phyloP scores from a whole-genome alignment of 78 protist species.

The Thecamonas trahens region DNA sequence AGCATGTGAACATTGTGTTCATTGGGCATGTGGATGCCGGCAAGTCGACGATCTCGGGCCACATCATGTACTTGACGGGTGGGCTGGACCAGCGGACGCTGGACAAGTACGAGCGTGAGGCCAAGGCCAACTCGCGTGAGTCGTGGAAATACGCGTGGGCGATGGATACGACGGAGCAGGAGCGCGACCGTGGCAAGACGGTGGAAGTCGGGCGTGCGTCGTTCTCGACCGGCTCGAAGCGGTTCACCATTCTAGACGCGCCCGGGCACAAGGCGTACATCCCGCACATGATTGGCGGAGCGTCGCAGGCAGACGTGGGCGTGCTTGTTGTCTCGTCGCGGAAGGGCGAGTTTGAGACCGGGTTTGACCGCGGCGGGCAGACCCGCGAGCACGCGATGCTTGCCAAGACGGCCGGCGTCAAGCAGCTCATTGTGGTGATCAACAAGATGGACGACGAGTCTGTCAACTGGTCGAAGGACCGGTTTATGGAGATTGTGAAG shows the following conservation, averaged over 20 bases:
- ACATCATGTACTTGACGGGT: slow-evolving; percentile 76
- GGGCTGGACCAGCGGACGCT: slow-evolving; percentile 89
- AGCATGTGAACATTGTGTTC: slow-evolving; percentile 83
- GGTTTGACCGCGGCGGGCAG: slow-evolving; percentile 96
- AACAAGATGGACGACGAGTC: slow-evolving; percentile 98
- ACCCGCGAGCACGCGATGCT: slow-evolving; percentile 95
- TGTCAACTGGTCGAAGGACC: slow-evolving; percentile 74
- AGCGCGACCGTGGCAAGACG: slow-evolving; percentile 87
- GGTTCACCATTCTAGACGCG: slow-evolving; percentile 92
- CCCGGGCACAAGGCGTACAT: slow-evolving; percentile 94
- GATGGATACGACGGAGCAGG: slow-evolving; percentile 92
- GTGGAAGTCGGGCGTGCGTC: slow-evolving; percentile 86
- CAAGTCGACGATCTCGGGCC: slow-evolving; percentile 89
- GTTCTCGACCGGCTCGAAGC: slow-evolving; percentile 76
- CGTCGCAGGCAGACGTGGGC: slow-evolving; percentile 96
- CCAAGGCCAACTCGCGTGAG: slow-evolving; percentile 84
- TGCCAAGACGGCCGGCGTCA: slow-evolving; percentile 92
- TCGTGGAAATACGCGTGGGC: slow-evolving; percentile 85
- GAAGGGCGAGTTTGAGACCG: slow-evolving; percentile 96
- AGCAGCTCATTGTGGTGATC: slow-evolving; percentile 71
- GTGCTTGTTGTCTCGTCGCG: slow-evolving; percentile 90
- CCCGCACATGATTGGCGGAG: slow-evolving; percentile 97
- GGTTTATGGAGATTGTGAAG: slow-evolving; percentile 62
- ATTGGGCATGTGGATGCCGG: slow-evolving; percentile 97
- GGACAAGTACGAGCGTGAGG: slow-evolving; percentile 91